Percentiles rank a stretch among this genome's conserved stretches.
Conservation (phyloP, 805 yeast genomes). For the Lachancea sp. region DNA sequence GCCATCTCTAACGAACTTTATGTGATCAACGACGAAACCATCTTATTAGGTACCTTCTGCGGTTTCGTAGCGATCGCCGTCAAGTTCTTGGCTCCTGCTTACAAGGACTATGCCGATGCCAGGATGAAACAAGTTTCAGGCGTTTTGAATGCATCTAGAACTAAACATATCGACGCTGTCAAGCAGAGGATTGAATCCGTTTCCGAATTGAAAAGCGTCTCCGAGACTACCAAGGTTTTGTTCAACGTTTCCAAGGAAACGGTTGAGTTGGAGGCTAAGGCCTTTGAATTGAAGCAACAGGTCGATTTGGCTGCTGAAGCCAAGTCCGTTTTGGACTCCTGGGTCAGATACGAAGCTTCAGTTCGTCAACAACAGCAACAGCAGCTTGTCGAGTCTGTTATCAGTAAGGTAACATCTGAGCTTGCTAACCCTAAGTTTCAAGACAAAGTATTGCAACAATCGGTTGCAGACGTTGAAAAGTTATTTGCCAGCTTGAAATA, state of each 20-base stretch:
- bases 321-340: conserved; percentile 90
- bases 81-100: conserved; percentile 88
- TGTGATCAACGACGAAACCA: conserved; percentile 90
- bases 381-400: conserved; percentile 80
- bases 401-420: conserved; percentile 82
- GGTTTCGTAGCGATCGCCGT: conserved; percentile 70
- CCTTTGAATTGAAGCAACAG: conserved; percentile 87
- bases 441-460: conserved; percentile 83
- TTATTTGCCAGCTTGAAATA: conserved; percentile 47
- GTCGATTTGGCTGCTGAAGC: conserved; percentile 87
- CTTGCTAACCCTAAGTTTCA: conserved; percentile 85
- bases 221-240: conserved; percentile 80
- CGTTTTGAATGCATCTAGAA: conserved; percentile 80
- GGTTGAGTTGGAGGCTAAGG: conserved; percentile 88
- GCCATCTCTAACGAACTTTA: conserved; percentile 91
- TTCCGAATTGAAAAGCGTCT: conserved; percentile 84
- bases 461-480: conserved; percentile 88
- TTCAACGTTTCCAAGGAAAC: conserved; percentile 96
- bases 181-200: conserved; percentile 87
- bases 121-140: conserved; percentile 76
- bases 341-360: conserved; percentile 97
- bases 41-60: conserved; percentile 72
- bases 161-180: conserved; percentile 86
- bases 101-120: conserved; percentile 88
- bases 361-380: conserved; percentile 94